Percentiles rank a stretch among this genome's conserved stretches.
Conservation (phyloP, 1,139 yeast species). For the Yamadazyma conglobata region DNA sequence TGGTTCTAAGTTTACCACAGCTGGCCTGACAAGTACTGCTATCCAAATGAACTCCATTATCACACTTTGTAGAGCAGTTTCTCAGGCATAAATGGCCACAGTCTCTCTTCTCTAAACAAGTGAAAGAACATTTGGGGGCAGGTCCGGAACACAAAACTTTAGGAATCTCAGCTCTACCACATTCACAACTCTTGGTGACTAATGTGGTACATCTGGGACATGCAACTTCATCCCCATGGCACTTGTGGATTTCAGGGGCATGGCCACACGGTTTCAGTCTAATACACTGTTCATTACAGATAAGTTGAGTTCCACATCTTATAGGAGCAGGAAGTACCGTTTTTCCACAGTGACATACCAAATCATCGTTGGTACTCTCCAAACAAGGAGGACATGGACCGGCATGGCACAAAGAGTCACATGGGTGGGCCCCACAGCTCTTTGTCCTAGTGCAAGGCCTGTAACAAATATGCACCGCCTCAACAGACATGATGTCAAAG, state of each 20-base stretch:
- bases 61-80: slow-evolving; percentile 47
- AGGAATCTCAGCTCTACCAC: slow-evolving; percentile 60
- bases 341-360: slow-evolving; percentile 80
- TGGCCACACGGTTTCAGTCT: slow-evolving; percentile 73
- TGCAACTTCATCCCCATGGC: slow-evolving; percentile 59
- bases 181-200: slow-evolving; percentile 63
- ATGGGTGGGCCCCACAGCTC: slow-evolving; percentile 70
- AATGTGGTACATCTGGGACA: slow-evolving; percentile 81
- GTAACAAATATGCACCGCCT: slow-evolving; percentile 76
- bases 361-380: slow-evolving; percentile 78
- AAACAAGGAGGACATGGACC: slow-evolving; percentile 85
- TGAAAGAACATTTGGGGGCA: slow-evolving; percentile 67
- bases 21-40: slow-evolving; percentile 47
- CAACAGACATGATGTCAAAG: slow-evolving; percentile 58
- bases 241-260: slow-evolving; percentile 63
- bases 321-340: slow-evolving; percentile 84
- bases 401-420: slow-evolving; percentile 74
- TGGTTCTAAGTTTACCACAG: slow-evolving; percentile 49
- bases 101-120: slow-evolving; percentile 53
- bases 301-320: slow-evolving; percentile 78
- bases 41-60: slow-evolving; percentile 25
- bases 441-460: slow-evolving; percentile 63
- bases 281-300: slow-evolving; percentile 67
- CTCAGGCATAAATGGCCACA: slow-evolving; percentile 75
- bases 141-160: slow-evolving; percentile 72